Evolutionary conservation across 768 basidiomycete genomes (phyloP), one percentile per base, ranked within the genome.

Genomic region (Lentinula sp.): DNA sequence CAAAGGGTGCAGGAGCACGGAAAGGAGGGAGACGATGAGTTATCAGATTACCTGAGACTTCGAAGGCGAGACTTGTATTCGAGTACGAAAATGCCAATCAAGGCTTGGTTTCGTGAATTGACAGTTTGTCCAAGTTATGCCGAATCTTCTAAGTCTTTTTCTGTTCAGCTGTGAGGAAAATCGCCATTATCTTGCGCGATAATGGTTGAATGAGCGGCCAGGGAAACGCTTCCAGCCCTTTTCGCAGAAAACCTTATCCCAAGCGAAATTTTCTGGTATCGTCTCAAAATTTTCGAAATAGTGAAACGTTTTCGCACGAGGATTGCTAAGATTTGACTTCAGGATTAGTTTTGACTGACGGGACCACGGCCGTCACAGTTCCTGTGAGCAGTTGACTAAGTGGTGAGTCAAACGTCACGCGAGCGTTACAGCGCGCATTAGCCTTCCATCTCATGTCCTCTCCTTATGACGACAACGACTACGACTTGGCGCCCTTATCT

Each of bases 1-100:
- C 73, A 52, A 66, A 70, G 39, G 67, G 70, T 43, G 40, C 37
- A 8, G 46, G 18, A 13, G 13, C 4, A 56, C 66, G 65, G 32
- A 67, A 68, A 55, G 75, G 71, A 23, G 66, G 63, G 37, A 72
- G 68, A 55, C 70, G 71, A 18, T 72, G 60, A 67, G 3, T 32
- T 16, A 39, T 13, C 37, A 39, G 3, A 39, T 31, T 7, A 16
- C 16, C 46, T 7, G n/a, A 18, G n/a, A 18, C 7, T 45, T 8
- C 4, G 16, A 48, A 9, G 16, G 46, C 8, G 9, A 48, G 18
- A 9, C 21, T n/a, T 21, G 21, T 11, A 21, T 48, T 23, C 13
- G 43, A 18, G 46, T 48, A 39, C 37, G 37, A 39, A 39, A 28
- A 28, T 4, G 28, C 28, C 28, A 28, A 28, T 28, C 28, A 28